phyloP scores from a whole-genome alignment of 2,329 filamentous ascomycete genomes.

The Aureobasidium leucospermi region DNA sequence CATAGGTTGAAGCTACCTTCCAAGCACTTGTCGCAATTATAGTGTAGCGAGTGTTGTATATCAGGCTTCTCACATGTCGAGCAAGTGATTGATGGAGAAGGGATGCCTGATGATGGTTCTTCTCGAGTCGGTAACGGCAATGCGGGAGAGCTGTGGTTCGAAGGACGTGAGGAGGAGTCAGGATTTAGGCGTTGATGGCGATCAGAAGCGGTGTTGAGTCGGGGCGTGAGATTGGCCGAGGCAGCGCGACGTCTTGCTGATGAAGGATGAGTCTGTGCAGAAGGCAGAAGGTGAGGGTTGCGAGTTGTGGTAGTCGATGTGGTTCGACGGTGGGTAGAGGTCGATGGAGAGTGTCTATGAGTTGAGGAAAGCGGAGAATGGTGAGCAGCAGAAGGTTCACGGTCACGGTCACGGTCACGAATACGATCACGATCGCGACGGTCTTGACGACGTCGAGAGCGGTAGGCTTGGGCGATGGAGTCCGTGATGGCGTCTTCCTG shows the following conservation, averaged over 20 bases:
- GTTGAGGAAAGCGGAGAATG: background rate
- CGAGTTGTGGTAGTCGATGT: background rate
- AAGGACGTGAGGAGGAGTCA: background rate
- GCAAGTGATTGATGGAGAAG: constrained; percentile 68
- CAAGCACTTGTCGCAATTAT: constrained; percentile 67
- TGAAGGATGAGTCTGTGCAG: background rate
- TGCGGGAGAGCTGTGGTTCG: constrained; percentile 19
- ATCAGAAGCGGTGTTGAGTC: background rate
- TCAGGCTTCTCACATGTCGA: constrained; percentile 60
- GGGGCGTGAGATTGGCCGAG: background rate
- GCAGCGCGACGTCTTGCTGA: constrained; percentile 2
- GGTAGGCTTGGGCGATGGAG: constrained; percentile 81
- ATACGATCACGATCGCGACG: background rate
- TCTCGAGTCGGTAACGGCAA: constrained; percentile 16
- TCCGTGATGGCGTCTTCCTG: constrained; percentile 88
- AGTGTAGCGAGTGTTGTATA: constrained; percentile 82
- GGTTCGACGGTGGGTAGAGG: background rate
- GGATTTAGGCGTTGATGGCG: background rate
- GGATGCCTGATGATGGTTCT: constrained; percentile 18
- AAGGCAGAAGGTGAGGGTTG: background rate
- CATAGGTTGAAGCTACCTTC: constrained; percentile 73
- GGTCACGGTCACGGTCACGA: constrained; percentile 43
- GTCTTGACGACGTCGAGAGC: constrained; percentile 48
- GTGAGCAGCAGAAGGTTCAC: background rate
- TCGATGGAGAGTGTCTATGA: background rate